These are phyloP conservation scores for Abrus precatorius DNA, from an alignment of 306 rosid species.

Conservation along the genomic window DNA sequence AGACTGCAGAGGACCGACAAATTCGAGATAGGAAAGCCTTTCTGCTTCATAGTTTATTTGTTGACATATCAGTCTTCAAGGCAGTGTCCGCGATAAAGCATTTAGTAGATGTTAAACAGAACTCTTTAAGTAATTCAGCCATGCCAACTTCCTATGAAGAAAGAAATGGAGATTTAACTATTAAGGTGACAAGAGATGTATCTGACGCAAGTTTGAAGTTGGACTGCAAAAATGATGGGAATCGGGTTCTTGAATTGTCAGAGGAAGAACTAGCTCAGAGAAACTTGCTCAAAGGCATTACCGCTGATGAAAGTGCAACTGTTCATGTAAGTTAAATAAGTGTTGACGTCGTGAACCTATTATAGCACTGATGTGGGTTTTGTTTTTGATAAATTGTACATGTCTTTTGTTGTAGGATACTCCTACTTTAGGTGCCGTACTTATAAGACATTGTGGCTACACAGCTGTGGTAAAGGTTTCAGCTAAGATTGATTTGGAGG, in stretches of 20 bases:
- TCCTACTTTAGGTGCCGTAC: conserved; percentile 84
- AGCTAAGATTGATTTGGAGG: conserved; percentile 64
- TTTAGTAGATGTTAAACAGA: conserved; percentile 57
- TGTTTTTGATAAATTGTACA: conserved; percentile 30
- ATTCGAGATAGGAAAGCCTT: conserved; percentile 92
- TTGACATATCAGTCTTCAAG: conserved; percentile 83
- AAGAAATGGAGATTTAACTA: conserved; percentile 73
- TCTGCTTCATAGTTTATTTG: conserved; percentile 93
- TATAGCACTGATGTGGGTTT: conserved; percentile 21
- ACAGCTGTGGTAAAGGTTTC: conserved; percentile 94
- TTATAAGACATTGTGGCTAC: conserved; percentile 90
- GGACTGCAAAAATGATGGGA: conserved; percentile 91
- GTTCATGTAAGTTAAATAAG: conserved; percentile 79
- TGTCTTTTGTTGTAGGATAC: conserved; percentile 75
- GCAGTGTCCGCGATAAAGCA: conserved; percentile 78
- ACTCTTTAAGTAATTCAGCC: conserved; percentile 50
- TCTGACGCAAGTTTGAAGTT: conserved; percentile 83
- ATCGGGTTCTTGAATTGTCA: conserved; percentile 74
- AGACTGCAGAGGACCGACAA: conserved; percentile 93
- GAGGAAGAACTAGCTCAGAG: conserved; percentile 81
- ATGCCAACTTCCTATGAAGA: conserved; percentile 64
- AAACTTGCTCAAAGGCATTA: conserved; percentile 96
- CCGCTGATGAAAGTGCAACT: conserved; percentile 98
- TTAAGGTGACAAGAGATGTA: conserved; percentile 81
- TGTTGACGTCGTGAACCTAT: conserved; percentile 6